These are phyloP conservation scores for Eragrostis nindensis DNA, from an alignment of 176 grass and related monocot genomes.

Conservation along the genomic window DNA sequence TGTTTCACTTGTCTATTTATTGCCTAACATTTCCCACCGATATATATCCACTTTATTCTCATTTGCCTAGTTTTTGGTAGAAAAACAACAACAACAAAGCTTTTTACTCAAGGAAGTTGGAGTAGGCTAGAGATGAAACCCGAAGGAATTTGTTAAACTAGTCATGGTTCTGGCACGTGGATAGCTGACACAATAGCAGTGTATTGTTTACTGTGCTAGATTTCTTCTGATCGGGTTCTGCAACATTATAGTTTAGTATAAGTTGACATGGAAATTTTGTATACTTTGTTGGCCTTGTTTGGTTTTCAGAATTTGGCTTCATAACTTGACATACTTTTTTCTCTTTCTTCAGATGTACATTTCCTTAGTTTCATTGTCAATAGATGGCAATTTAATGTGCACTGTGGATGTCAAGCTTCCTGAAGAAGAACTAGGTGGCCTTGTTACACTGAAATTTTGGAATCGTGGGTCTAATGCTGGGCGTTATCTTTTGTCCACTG, in stretches of 20 bases:
- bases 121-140: too few species aligned
- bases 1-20: constrained; percentile 13
- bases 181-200: not conserved
- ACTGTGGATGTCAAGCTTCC: constrained; percentile 91
- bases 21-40: not conserved
- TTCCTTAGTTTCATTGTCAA: constrained; percentile 75
- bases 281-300: constrained; percentile 1
- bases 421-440: constrained; percentile 84
- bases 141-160: too few species aligned
- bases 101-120: too few species aligned
- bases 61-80: not conserved
- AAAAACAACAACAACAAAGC: not conserved
- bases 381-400: constrained; percentile 83
- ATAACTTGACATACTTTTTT: constrained; percentile 3
- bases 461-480: constrained; percentile 50
- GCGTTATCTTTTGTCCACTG: constrained; percentile 73
- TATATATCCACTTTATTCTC: not conserved
- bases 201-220: not conserved
- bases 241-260: not conserved
- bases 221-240: constrained; percentile 14
- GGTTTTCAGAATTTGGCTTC: constrained; percentile 2
- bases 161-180: too few species aligned
- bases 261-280: not conserved
- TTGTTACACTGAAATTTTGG: constrained; percentile 96
- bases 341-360: constrained; percentile 61